These are phyloP conservation scores for Elongisporangium undulatum DNA, from an alignment of 352 stramenopile genomes.

Conservation along the genomic window DNA sequence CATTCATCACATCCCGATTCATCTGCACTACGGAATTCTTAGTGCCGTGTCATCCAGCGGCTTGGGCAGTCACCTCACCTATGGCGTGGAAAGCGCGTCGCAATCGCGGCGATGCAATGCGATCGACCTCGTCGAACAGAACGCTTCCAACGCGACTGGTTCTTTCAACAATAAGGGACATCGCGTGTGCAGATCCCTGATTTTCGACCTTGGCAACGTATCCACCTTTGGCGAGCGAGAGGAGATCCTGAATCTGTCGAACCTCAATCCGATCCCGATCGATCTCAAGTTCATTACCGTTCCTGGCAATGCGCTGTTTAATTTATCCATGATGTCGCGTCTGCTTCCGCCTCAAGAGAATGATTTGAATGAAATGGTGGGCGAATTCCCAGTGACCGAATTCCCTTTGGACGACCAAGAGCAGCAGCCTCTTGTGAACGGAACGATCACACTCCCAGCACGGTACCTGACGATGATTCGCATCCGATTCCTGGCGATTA, in stretches of 20 bases:
- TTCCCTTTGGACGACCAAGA: neutral
- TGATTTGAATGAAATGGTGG: neutral
- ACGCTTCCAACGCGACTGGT: neutral
- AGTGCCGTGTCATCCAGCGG: slow-evolving; percentile 1
- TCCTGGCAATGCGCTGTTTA: slow-evolving; percentile 11
- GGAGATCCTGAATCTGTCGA: slow-evolving; percentile 38
- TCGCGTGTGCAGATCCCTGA: slow-evolving; percentile 27
- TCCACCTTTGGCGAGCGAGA: slow-evolving; percentile 15
- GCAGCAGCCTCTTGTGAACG: slow-evolving; percentile 3
- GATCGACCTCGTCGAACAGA: neutral
- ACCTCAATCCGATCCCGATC: slow-evolving; percentile 38
- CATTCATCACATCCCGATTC: slow-evolving; percentile 21
- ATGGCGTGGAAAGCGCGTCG: neutral
- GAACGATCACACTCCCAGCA: slow-evolving; percentile 23
- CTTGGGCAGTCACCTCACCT: neutral
- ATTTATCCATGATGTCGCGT: slow-evolving; percentile 16
- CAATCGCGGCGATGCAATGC: neutral
- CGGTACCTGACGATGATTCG: slow-evolving; percentile 20
- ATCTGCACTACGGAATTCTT: slow-evolving; percentile 36
- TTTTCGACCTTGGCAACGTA: slow-evolving; percentile 41
- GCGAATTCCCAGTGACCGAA: neutral
- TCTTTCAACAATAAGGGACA: neutral
- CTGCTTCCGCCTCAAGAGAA: slow-evolving; percentile 4
- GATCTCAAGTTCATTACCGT: slow-evolving; percentile 17
- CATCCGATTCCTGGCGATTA: slow-evolving; percentile 16